phyloP scores from a whole-genome alignment of 2,329 filamentous ascomycete species.

The Alternaria angustiovoidea region DNA sequence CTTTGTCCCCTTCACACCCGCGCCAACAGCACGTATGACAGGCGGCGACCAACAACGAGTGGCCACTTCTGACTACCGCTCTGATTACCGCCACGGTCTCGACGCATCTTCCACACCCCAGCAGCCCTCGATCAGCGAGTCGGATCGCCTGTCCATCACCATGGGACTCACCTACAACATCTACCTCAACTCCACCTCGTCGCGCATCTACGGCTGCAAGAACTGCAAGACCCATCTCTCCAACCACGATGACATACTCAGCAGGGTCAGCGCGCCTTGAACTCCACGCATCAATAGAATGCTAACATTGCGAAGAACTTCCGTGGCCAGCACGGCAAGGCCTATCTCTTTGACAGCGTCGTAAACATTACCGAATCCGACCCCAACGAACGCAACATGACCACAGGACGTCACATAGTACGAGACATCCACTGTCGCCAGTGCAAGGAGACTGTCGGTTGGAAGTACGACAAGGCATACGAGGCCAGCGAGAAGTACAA shows the following conservation, averaged over 20 bases:
- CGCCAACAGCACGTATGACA: slow-evolving; percentile 19
- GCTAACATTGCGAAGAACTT: slow-evolving; percentile 74
- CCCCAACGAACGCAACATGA: slow-evolving; percentile 96
- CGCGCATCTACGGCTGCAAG: slow-evolving; percentile 89
- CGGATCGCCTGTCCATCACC: slow-evolving; percentile 18
- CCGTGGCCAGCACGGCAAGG: slow-evolving; percentile 96
- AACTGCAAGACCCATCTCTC: slow-evolving; percentile 94
- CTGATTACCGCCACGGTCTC: slow-evolving; percentile 13
- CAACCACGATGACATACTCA: slow-evolving; percentile 96
- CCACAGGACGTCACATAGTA: slow-evolving; percentile 91
- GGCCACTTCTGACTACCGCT: slow-evolving; percentile 16
- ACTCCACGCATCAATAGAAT: not conserved
- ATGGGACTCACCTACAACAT: slow-evolving; percentile 95
- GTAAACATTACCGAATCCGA: slow-evolving; percentile 89
- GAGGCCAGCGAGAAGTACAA: slow-evolving; percentile 96
- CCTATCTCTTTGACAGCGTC: slow-evolving; percentile 92
- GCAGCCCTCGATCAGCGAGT: slow-evolving; percentile 8
- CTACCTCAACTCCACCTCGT: slow-evolving; percentile 85
- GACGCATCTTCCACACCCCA: slow-evolving; percentile 9
- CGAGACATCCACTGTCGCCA: slow-evolving; percentile 91
- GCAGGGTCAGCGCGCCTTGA: slow-evolving; percentile 68
- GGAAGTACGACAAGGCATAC: slow-evolving; percentile 99
- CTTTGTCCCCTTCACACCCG: slow-evolving; percentile 4
- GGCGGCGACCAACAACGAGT: slow-evolving; percentile 18
- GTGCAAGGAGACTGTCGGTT: slow-evolving; percentile 92